Conservation (phyloP, 2,329 filamentous ascomycete species). For the Colletotrichum sp. region DNA sequence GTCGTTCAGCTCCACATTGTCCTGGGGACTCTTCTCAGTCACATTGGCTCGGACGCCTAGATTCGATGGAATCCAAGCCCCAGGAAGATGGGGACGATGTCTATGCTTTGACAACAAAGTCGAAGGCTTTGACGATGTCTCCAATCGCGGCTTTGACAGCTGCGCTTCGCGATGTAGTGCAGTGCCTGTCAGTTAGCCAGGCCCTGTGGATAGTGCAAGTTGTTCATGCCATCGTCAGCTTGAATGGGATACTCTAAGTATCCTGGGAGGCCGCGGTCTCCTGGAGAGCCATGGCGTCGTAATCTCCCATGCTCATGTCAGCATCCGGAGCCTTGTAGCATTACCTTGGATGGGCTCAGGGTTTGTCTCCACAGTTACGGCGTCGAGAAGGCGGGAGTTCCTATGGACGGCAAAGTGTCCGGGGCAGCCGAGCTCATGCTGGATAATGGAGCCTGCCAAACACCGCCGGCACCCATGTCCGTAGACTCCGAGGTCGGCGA, state of each 20-base stretch:
- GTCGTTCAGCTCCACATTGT: neutral
- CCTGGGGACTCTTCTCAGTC: neutral
- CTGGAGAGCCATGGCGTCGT: neutral
- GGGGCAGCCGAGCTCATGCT: rapidly evolving
- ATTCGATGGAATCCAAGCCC: neutral
- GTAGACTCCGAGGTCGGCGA: neutral
- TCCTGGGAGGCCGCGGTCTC: neutral
- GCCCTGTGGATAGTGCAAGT: neutral
- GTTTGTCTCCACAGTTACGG: neutral
- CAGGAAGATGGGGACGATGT: neutral
- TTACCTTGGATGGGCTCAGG: neutral
- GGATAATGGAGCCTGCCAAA: neutral
- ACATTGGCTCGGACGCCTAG: neutral
- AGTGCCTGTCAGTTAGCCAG: neutral
- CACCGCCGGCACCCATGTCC: neutral
- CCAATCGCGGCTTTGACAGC: neutral
- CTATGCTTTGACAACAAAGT: neutral
- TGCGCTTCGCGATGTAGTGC: neutral
- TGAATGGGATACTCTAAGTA: neutral
- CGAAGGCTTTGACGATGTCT: neutral
- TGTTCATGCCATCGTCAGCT: neutral
- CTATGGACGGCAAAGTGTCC: rapidly evolving
- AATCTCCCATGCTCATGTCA: neutral
- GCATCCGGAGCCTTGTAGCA: too few relatives aligned
- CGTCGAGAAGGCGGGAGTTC: neutral